Percentiles rank a stretch among this genome's conserved stretches.
phyloP scores from a whole-genome alignment of 805 yeast species.

The Monosporozyma aquatica region DNA sequence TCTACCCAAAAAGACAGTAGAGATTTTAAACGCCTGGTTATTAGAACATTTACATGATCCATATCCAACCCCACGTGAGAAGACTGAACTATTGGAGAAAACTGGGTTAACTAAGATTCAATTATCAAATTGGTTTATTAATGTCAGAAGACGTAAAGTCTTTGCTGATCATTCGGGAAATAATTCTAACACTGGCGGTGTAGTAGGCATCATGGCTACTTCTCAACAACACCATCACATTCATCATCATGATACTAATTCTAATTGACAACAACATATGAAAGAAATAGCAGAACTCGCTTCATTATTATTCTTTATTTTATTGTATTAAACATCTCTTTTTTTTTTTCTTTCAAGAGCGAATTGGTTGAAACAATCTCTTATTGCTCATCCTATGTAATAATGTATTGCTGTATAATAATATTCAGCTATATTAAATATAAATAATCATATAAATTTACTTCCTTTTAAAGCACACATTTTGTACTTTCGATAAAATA shows the following conservation, averaged over 20 bases:
- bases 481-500: no score
- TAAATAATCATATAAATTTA: no score
- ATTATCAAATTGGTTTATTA: conserved; percentile 79
- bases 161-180: conserved; percentile 27
- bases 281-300: not conserved
- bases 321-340: not conserved
- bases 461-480: no score
- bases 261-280: not conserved
- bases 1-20: conserved; percentile 70
- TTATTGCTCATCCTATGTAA: no score
- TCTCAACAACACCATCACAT: not conserved
- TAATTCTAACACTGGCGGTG: not conserved
- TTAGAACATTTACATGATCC: conserved; percentile 69
- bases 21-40: conserved; percentile 65
- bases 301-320: not conserved
- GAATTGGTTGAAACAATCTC: no score
- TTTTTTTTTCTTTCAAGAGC: not conserved
- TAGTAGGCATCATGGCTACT: no score
- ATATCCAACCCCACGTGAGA: conserved; percentile 75
- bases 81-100: conserved; percentile 53
- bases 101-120: conserved; percentile 79
- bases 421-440: no score
- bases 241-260: not conserved
- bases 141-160: conserved; percentile 72
- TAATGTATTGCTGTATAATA: no score